Evolutionary conservation across 2,329 filamentous ascomycete species (phyloP).

Genomic region (Arachnomyces sp.): DNA sequence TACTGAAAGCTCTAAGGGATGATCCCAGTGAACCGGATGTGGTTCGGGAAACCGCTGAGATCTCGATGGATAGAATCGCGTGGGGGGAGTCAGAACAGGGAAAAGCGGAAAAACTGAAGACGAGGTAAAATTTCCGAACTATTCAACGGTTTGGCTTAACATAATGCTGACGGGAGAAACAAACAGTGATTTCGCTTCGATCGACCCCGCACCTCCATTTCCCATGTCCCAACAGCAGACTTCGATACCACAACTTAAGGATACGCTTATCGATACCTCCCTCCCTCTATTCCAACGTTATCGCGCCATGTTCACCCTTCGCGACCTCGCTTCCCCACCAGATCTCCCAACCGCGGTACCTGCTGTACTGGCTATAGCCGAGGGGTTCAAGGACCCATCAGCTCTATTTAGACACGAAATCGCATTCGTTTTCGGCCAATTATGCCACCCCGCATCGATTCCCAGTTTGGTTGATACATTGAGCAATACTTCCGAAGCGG

Average conservation of each 20-base stretch:
- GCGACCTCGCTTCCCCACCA: conserved; percentile 88
- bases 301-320: conserved; percentile 93
- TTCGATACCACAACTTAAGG: conserved; percentile 66
- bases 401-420: conserved; percentile 96
- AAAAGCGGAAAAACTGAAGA: conserved; percentile 66
- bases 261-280: conserved; percentile 67
- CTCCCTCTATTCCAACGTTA: conserved; percentile 85
- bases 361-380: conserved; percentile 78
- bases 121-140: conserved; percentile 55
- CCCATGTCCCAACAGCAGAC: conserved; percentile 54
- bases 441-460: conserved; percentile 94
- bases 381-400: conserved; percentile 75
- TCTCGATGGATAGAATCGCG: conserved; percentile 85
- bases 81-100: conserved; percentile 76
- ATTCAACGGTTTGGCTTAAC: conserved; percentile 12
- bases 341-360: conserved; percentile 80
- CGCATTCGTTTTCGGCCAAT: conserved; percentile 94
- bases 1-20: conserved; percentile 67
- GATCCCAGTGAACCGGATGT: conserved; percentile 66
- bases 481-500: conserved; percentile 69
- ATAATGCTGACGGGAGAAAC: conserved; percentile 19
- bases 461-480: conserved; percentile 74
- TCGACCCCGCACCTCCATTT: conserved; percentile 88
- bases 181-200: conserved; percentile 80
- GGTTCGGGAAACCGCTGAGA: conserved; percentile 92